Evolutionary conservation across 345 rosid genomes (phyloP).

Genomic region (Gossypium anomalum): DNA sequence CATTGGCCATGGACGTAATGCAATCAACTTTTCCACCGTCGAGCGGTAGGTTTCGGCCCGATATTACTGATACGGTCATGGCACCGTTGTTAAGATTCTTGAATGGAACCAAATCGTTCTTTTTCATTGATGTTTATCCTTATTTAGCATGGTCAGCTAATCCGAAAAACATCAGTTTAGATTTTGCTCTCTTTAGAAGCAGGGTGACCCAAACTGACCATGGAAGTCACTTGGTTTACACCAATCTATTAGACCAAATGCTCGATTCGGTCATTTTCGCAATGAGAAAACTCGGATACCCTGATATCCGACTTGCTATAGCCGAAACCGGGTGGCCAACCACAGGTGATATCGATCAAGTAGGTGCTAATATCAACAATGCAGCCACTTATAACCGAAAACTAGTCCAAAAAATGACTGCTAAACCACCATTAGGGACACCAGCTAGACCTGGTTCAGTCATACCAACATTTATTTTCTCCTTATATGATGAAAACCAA

Average conservation of each 20-base stretch:
- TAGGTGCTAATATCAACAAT: constrained; percentile 60
- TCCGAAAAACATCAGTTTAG: constrained; percentile 35
- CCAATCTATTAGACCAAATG: constrained; percentile 80
- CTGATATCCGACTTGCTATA: constrained; percentile 39
- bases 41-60: constrained; percentile 48
- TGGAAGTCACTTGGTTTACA: constrained; percentile 42
- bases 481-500: constrained; percentile 60
- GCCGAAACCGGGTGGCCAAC: constrained; percentile 95
- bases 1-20: constrained; percentile 67
- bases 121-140: constrained; percentile 76
- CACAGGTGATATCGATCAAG: constrained; percentile 57
- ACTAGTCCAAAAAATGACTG: constrained; percentile 43
- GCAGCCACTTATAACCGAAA: constrained; percentile 80
- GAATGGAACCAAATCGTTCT: constrained; percentile 57
- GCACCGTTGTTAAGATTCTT: constrained; percentile 58
- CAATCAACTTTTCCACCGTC: constrained; percentile 66
- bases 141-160: constrained; percentile 67
- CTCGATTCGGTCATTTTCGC: constrained; percentile 62
- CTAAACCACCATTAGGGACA: constrained; percentile 54
- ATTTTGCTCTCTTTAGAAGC: constrained; percentile 47
- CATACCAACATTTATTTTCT: constrained; percentile 60
- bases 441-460: constrained; percentile 63
- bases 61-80: constrained; percentile 45
- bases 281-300: constrained; percentile 59
- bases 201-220: constrained; percentile 50